phyloP scores from a whole-genome alignment of 805 yeast genomes.

The Candida bentonensis region DNA sequence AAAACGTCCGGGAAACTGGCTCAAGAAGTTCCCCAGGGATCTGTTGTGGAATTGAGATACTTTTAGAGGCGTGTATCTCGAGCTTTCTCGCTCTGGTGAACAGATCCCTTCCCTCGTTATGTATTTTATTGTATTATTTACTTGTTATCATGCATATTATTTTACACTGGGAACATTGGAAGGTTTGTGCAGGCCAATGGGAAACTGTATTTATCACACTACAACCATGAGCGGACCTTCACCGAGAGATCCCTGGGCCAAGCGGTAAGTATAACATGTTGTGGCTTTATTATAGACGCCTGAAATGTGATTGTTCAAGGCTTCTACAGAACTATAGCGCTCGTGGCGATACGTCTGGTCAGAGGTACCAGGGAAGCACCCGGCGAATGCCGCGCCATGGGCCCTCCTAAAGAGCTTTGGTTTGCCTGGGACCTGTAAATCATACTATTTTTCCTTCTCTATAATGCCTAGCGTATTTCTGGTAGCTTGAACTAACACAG shows the following conservation, averaged over 20 bases:
- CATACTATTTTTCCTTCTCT: background rate
- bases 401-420: background rate
- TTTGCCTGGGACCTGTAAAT: background rate
- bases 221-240: conserved; percentile 5
- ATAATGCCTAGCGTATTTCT: conserved; percentile 3
- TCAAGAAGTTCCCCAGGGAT: background rate
- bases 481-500: conserved; percentile 24
- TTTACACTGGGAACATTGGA: too few relatives aligned
- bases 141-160: background rate
- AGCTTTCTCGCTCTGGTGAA: too few relatives aligned
- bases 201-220: background rate
- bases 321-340: too few relatives aligned
- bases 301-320: too few relatives aligned
- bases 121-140: too few relatives aligned
- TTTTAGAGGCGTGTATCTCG: too few relatives aligned
- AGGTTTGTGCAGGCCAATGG: too few relatives aligned
- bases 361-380: too few relatives aligned
- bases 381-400: background rate
- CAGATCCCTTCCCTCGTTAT: too few relatives aligned
- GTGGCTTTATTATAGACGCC: too few relatives aligned
- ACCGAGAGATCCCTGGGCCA: conserved; percentile 36
- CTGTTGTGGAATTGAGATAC: background rate
- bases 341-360: too few relatives aligned
- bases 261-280: conserved; percentile 28
- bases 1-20: background rate